A percentile compares a stretch with the other conserved stretches of the same genome.
phyloP scores from a whole-genome alignment of 176 grass and related monocot genomes.

The Musa beccarii region DNA sequence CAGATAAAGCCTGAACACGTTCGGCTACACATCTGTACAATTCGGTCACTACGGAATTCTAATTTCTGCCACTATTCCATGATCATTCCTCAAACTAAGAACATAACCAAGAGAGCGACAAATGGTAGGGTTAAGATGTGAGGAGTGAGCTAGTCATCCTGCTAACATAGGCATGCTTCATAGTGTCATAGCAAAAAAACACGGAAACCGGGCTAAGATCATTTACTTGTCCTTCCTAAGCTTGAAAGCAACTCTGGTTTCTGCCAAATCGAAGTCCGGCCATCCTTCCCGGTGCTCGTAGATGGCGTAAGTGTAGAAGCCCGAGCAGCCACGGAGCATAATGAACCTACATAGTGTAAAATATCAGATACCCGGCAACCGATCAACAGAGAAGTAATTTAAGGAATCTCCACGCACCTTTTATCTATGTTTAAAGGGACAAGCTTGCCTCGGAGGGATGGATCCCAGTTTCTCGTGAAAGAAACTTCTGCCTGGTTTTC shows the following conservation, averaged over 20 bases:
- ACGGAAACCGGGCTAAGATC: not conserved
- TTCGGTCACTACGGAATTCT: no score
- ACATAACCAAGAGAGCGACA: no score
- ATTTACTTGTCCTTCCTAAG: constrained; percentile 93
- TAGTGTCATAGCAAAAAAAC: not conserved
- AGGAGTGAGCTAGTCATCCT: no score
- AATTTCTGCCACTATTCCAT: not conserved
- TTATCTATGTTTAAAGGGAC: no score
- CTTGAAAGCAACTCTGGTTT: constrained; percentile 91
- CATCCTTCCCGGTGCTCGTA: constrained; percentile 74
- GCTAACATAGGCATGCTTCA: not conserved
- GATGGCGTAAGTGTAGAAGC: constrained; percentile 94
- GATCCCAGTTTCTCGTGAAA: no score
- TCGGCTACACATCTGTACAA: no score
- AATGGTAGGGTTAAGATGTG: no score
- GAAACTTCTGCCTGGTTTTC: no score
- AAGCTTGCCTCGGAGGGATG: no score
- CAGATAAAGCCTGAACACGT: no score
- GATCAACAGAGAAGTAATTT: not conserved
- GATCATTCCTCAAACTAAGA: not conserved
- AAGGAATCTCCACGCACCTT: constrained; percentile 24
- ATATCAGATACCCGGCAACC: not conserved
- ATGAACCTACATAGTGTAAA: constrained; percentile 26
- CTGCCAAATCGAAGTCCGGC: constrained; percentile 72
- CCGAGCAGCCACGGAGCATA: constrained; percentile 56